phyloP scores from a whole-genome alignment of 1,284 basidiomycete genomes.

The Cutaneotrichosporon sp. region DNA sequence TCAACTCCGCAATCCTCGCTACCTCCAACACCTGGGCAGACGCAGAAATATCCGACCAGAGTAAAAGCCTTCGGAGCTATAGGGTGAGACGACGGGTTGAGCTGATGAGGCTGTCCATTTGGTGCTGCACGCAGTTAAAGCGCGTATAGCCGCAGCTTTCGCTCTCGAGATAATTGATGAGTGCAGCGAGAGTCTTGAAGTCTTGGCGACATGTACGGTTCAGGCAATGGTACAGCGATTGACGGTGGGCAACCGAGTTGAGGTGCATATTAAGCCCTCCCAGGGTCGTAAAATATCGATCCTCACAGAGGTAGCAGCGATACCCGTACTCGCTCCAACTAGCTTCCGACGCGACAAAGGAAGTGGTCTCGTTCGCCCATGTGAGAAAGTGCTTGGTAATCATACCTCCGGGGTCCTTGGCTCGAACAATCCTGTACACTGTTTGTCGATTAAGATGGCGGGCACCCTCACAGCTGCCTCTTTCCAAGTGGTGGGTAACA shows the following conservation, averaged over 20 bases:
- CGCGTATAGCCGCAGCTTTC: constrained; percentile 7
- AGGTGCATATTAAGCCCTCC: constrained; percentile 1
- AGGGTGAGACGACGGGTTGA: constrained; percentile 3
- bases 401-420: constrained; percentile 3
- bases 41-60: too few species aligned
- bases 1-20: too few species aligned
- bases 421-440: constrained; percentile 4
- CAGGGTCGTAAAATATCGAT: background rate
- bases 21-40: too few species aligned
- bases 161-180: constrained; percentile 13
- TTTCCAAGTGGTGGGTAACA: constrained; percentile 12
- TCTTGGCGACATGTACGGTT: constrained; percentile 4
- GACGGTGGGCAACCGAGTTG: background rate
- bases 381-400: constrained; percentile 5
- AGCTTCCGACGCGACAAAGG: background rate
- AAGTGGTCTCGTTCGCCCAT: background rate
- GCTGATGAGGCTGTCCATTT: constrained; percentile 1
- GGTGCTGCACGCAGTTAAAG: constrained; percentile 5
- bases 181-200: constrained; percentile 5
- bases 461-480: background rate
- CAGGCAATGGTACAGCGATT: constrained; percentile 11
- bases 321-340: constrained; percentile 5
- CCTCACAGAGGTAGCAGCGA: constrained; percentile 4
- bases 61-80: background rate
- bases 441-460: constrained; percentile 1